Base-by-base conservation (phyloP, 2,329 filamentous ascomycete genomes). In the Colletotrichum phormii region DNA sequence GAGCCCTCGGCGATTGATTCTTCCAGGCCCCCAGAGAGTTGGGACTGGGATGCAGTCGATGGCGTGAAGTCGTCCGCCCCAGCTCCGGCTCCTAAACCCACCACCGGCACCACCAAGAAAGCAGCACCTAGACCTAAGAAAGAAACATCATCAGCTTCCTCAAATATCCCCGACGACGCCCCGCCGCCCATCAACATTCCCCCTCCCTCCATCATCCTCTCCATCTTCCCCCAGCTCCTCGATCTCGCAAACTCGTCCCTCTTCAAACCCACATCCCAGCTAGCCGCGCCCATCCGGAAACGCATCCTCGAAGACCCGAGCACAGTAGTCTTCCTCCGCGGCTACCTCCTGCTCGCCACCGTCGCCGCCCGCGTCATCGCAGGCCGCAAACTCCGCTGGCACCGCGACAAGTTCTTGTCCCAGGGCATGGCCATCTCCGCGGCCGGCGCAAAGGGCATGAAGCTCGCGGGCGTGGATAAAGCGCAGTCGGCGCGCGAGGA, bases 391-490 rank as follows among this genome's bases (percentile, higher is more conserved):
- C 85, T 93, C 64, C 92, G 96, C 69, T 98, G 96, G 96, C 96
- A 97, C 80, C 90, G 96, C 66, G 96, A 98, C 82, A 92, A 90
- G 74, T 91, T 95, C 74, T 86, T 98, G 13, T 90, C 94, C 1
- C 95, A 98, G 81, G 92, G 92, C 78, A 98, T 97, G 94, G 91
- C 93, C 69, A 97, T 98, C 74, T 94, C 94, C 1, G 90, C 91
- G 18, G 89, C 92, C 2, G 92, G 91, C 3, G 89, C 91, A 65
- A 94, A 94, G 77, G 92, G 96, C 4, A 98, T 98, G 96, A 98
- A 98, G 82, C 89, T 98, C 24, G 90, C 93, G 0, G 93, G 94
- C 13, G 86, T 98, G 53, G 95, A 98, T 82, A 96, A 93, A 82
- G 89, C 91, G 4, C 95, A 98, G 81, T 87, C 89, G n/a, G 87